Evolutionary conservation across 2,329 filamentous ascomycete genomes (phyloP), one percentile per base, ranked within the genome.

Genomic region (Daldinia sp.): DNA sequence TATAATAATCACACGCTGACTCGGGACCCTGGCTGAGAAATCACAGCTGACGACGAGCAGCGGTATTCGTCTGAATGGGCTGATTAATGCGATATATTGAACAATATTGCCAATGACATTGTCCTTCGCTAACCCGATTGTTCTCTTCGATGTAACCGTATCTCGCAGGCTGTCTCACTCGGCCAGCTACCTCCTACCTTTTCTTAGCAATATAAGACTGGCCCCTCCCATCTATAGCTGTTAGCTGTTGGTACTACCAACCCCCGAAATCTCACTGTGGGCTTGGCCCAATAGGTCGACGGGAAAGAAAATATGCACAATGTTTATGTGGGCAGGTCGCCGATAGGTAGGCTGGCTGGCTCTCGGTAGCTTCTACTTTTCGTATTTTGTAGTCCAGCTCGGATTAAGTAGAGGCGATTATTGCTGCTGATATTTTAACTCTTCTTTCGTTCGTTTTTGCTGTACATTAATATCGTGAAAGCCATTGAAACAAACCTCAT

Each of bases 251-350:
- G 61, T 67, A 50, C 53, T 17, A 62, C 58, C 57, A 50, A 48
- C 21, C 64, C 55, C 64, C 64, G 60, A 47, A 67, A 67, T 67
- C 61, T 64, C 61, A 59, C 61, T 45, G 45, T 47, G 34, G 52
- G 39, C 37, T 35, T 48, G 56, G 37, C 23, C 64, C 64, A 67
- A 67, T 67, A 25, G 45, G 54, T 50, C 61, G 47, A 34, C 30
- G 39, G 13, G 39, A 51, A 29, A 35, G 49, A 55, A 43, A 17
- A 35, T 47, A 53, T 45, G 52, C 64, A 61, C 64, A 62, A 27
- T 54, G 29, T 7, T 48, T 43, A 55, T 48, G 61, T 67, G 58
- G 58, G 57, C 47, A 67, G 61, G 53, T 47, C 57, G 54, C 64
- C 57, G 54, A 67, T 61, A 61, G 53, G 61, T 58, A 55, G 50